Evolutionary conservation across 164 flowering plant genomes (phyloP).

Genomic region (Annona squamosa): DNA sequence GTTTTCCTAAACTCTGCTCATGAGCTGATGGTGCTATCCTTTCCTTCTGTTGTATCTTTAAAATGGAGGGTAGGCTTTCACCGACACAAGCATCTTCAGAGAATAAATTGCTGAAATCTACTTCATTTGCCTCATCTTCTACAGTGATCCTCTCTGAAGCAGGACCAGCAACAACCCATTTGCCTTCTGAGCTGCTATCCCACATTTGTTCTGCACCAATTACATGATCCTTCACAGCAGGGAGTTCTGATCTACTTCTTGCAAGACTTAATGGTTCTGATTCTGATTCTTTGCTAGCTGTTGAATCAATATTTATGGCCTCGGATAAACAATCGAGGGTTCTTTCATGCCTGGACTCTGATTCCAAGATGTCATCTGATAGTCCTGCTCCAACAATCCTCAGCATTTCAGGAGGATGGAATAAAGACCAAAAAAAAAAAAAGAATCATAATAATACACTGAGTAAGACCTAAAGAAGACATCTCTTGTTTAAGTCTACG

Average conservation of each 20-base stretch:
- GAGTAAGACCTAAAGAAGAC: slow-evolving; percentile 53
- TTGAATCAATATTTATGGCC: slow-evolving; percentile 13
- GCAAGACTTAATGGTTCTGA: slow-evolving; percentile 10
- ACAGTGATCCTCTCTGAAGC: slow-evolving; percentile 15
- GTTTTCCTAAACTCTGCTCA: slow-evolving; percentile 42
- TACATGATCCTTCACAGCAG: slow-evolving; percentile 15
- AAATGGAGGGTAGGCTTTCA: slow-evolving; percentile 33
- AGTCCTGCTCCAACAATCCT: slow-evolving; percentile 43
- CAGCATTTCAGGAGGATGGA: slow-evolving; percentile 6
- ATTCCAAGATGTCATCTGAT: slow-evolving; percentile 49
- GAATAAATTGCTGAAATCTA: slow-evolving; percentile 63
- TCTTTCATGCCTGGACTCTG: slow-evolving; percentile 27
- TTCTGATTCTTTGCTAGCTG: slow-evolving; percentile 17
- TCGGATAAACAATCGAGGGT: slow-evolving; percentile 16
- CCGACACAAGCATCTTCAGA: slow-evolving; percentile 38
- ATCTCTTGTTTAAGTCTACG: slow-evolving; percentile 85
- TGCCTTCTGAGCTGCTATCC: slow-evolving; percentile 15
- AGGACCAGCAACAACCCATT: slow-evolving; percentile 13
- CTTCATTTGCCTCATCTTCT: slow-evolving; percentile 41
- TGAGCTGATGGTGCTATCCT: slow-evolving; percentile 34
- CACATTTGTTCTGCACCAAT: slow-evolving; percentile 19
- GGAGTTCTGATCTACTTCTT: slow-evolving; percentile 4
- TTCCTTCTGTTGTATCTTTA: slow-evolving; percentile 52
- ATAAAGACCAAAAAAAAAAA: not conserved
- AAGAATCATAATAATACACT: slow-evolving; percentile 1